Evolutionary conservation across 2,329 filamentous ascomycete species (phyloP), one percentile per base, ranked within the genome.

Genomic region (Trichophyton equinum): DNA sequence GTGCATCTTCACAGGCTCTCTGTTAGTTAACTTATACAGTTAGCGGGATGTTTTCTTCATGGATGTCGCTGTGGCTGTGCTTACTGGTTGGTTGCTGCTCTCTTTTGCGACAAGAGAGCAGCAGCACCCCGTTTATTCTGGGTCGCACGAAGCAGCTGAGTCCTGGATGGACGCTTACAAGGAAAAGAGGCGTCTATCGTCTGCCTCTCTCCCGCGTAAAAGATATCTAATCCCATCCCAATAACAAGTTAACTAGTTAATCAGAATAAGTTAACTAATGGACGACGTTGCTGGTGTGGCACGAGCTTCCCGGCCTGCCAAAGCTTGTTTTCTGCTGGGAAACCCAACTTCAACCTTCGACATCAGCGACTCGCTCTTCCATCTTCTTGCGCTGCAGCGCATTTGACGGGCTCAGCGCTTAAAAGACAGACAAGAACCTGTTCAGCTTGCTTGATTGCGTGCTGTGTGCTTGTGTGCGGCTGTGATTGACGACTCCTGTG

Each of bases 1-100:
- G n/a, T 44, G n/a, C n/a, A 15, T 15, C 40, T 44, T 44, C n/a
- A n/a, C 15, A 7, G n/a, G 40, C 40, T 44, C 15, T n/a, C 40
- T 20, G 40, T 44, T 20, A 44, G 40, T 44, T n/a, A 44, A 44
- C 15, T 44, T 44, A 18, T 18, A 18, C 18, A 44, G 33, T 13
- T 38, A 9, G 33, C 3, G 8, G 33, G 33, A 9, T 44, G 15
- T 2, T 6, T 44, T 44, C 46, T 51, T 51, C 46, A 13, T 25
- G 46, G 18, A 51, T 51, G 46, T 51, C n/a, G 49, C 22, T 53
- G 49, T 53, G 49, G 49, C 49, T 53, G 49, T 53, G 49, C 49
- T 51, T 27, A 27, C 46, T 22, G 20, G 40, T 8, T 6, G 9
- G 33, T 38, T 4, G 33, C 40, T 18, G 1, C 13, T 44, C 40